Evolutionary conservation across 2,329 filamentous ascomycete species (phyloP).

Genomic region (Hawksworthiomyces lignivorus): DNA sequence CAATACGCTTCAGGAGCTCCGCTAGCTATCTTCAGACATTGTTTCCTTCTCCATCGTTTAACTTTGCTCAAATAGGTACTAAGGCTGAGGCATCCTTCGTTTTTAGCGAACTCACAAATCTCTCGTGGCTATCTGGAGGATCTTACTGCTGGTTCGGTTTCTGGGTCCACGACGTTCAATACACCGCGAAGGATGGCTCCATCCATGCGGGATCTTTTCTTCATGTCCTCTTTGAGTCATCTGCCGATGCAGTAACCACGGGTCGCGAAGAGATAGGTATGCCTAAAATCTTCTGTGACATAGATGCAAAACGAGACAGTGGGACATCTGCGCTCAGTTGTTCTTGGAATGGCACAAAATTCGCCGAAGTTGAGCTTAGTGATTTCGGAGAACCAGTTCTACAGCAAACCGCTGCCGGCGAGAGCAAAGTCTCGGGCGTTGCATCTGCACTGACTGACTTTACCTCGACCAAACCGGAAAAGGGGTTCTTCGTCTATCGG

Average conservation of each 20-base stretch:
- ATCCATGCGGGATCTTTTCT: slow-evolving; percentile 45
- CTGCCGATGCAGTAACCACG: slow-evolving; percentile 52
- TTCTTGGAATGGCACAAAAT: too few species aligned
- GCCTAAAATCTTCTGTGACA: slow-evolving; percentile 48
- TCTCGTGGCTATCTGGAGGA: slow-evolving; percentile 53
- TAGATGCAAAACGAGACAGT: too few species aligned
- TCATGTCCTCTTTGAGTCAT: slow-evolving; percentile 49
- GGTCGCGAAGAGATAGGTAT: slow-evolving; percentile 55
- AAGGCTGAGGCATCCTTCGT: slow-evolving; percentile 36
- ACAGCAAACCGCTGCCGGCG: too few species aligned
- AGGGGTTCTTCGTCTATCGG: too few species aligned
- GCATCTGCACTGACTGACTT: too few species aligned
- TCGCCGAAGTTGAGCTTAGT: too few species aligned
- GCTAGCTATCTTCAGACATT: slow-evolving; percentile 40
- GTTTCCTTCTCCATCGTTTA: slow-evolving; percentile 33
- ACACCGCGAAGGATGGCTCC: slow-evolving; percentile 40
- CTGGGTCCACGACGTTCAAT: slow-evolving; percentile 55
- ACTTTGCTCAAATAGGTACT: slow-evolving; percentile 35
- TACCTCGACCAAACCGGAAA: too few species aligned
- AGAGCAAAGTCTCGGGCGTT: too few species aligned
- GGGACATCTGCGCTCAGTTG: too few species aligned
- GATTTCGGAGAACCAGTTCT: too few species aligned
- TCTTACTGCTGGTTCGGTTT: slow-evolving; percentile 53
- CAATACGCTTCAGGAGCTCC: slow-evolving; percentile 42
- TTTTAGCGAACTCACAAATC: slow-evolving; percentile 35